Conservation (phyloP, 225 moss, liverwort and hornwort species). For the Rhytidiadelphus loreus region DNA sequence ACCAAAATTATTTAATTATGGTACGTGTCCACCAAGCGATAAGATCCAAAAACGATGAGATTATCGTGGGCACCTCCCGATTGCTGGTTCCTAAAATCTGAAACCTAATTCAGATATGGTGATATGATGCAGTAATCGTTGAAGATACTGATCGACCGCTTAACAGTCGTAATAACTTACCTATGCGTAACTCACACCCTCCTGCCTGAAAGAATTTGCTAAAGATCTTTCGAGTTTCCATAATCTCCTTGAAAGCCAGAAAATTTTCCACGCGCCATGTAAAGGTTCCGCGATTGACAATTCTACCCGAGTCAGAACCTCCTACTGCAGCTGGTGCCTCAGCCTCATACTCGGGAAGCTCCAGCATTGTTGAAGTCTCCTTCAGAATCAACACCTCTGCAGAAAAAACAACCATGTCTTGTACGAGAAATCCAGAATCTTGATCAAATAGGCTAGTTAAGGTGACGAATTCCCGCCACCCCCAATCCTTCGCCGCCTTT, state of each 20-base stretch:
- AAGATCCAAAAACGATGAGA: neutral
- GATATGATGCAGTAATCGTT: neutral
- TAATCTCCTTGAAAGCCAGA: slow-evolving; percentile 98
- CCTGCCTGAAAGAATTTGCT: slow-evolving; percentile 99
- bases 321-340: slow-evolving; percentile 60
- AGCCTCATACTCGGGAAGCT: slow-evolving; percentile 83
- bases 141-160: neutral
- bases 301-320: slow-evolving; percentile 86
- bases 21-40: neutral
- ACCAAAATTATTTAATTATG: neutral
- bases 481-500: slow-evolving; percentile 99
- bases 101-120: neutral
- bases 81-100: neutral
- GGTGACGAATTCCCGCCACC: slow-evolving; percentile 98
- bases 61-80: neutral
- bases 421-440: slow-evolving; percentile 96
- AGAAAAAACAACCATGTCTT: slow-evolving; percentile 95
- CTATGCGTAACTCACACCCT: slow-evolving; percentile 99
- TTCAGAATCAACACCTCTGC: slow-evolving; percentile 98
- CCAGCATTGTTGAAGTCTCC: slow-evolving; percentile 97
- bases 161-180: slow-evolving; percentile 44
- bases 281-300: slow-evolving; percentile 90
- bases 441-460: slow-evolving; percentile 97
- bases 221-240: slow-evolving; percentile 99
- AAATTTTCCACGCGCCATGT: slow-evolving; percentile 99